Evolutionary conservation across 192 early-diverging fungal genomes (phyloP).

Genomic region (Diversispora epigaea): DNA sequence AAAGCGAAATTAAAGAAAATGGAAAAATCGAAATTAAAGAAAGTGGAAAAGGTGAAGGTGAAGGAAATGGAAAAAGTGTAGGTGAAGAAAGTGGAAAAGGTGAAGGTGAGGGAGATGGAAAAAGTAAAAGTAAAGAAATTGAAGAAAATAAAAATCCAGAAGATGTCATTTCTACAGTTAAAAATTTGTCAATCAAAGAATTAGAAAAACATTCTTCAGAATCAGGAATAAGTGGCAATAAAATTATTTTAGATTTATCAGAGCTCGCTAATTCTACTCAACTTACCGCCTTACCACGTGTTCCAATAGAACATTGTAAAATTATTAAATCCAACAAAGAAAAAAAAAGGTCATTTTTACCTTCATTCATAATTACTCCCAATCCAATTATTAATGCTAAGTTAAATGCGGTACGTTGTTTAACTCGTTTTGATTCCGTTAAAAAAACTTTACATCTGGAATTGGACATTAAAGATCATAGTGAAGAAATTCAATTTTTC

Average conservation of each 20-base stretch:
- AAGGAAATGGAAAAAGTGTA: too few relatives aligned
- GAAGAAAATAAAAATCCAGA: too few relatives aligned
- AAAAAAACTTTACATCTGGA: slow-evolving; percentile 72
- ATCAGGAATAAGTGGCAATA: slow-evolving; percentile 29
- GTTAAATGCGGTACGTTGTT: slow-evolving; percentile 53
- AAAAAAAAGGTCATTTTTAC: slow-evolving; percentile 21
- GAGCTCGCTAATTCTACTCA: slow-evolving; percentile 44
- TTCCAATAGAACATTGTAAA: slow-evolving; percentile 50
- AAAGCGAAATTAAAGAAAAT: too few relatives aligned
- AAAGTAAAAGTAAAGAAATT: too few relatives aligned
- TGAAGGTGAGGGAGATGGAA: too few relatives aligned
- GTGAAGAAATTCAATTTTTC: slow-evolving; percentile 48
- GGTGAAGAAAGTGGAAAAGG: too few relatives aligned
- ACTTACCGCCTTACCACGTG: slow-evolving; percentile 60
- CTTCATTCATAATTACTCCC: slow-evolving; percentile 50
- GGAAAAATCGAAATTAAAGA: too few relatives aligned
- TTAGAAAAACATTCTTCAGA: background rate
- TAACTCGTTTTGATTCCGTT: slow-evolving; percentile 64
- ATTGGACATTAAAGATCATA: slow-evolving; percentile 43
- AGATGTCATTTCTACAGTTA: background rate
- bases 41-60: too few relatives aligned
- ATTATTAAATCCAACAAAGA: slow-evolving; percentile 33
- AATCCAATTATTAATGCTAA: slow-evolving; percentile 51
- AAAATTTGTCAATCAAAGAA: slow-evolving; percentile 2
- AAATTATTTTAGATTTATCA: slow-evolving; percentile 48